These are phyloP conservation scores for Penicillium alfredii DNA, from an alignment of 495 filamentous ascomycete species.

Conservation along the genomic window DNA sequence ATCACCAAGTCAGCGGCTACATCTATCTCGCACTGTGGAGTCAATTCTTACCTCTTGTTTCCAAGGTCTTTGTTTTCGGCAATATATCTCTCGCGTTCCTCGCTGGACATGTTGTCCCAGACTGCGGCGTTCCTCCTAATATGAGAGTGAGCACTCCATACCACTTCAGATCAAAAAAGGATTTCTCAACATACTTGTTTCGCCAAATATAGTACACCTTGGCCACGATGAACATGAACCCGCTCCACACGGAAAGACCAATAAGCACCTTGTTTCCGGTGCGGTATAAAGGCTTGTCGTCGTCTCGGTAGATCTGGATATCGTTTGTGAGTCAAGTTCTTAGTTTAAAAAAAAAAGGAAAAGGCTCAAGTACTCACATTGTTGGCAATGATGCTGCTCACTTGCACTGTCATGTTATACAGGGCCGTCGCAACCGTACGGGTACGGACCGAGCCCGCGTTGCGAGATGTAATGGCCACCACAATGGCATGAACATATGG, in stretches of 20 bases:
- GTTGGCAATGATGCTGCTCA: conserved; percentile 53
- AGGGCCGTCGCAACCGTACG: conserved; percentile 55
- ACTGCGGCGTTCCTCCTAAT: conserved; percentile 35
- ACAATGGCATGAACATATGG: conserved; percentile 63
- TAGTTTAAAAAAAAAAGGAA: not conserved
- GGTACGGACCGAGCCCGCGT: conserved; percentile 63
- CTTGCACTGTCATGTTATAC: conserved; percentile 75
- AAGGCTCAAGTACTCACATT: conserved; percentile 49
- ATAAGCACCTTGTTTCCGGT: conserved; percentile 62
- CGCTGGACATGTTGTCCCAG: conserved; percentile 56
- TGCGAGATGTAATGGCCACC: conserved; percentile 60
- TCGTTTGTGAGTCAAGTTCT: conserved; percentile 1
- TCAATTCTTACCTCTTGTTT: conserved; percentile 61
- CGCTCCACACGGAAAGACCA: conserved; percentile 44
- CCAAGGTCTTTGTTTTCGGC: conserved; percentile 59
- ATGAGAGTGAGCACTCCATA: not conserved
- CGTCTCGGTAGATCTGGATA: conserved; percentile 52
- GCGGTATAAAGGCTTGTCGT: conserved; percentile 61
- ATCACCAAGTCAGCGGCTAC: conserved; percentile 3
- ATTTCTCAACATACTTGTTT: conserved; percentile 45
- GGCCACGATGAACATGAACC: conserved; percentile 46
- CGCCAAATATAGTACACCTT: conserved; percentile 60
- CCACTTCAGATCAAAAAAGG: not conserved
- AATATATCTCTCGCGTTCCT: conserved; percentile 59
- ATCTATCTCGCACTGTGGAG: no score